These are phyloP conservation scores for Glebionis coronaria DNA, from an alignment of 129 eudicot genomes.

Conservation along the genomic window DNA sequence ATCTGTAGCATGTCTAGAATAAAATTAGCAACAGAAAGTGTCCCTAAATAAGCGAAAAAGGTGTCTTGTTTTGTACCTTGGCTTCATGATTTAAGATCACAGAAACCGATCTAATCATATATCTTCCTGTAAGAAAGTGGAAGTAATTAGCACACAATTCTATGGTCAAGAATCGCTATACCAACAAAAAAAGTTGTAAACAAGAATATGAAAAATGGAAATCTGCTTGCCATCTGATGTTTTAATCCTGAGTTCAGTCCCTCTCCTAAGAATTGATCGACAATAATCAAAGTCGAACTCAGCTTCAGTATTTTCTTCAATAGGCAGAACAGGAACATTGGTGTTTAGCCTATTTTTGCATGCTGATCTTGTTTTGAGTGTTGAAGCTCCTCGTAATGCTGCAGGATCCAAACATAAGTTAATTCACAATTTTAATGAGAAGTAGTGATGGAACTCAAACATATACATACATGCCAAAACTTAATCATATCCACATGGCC, in stretches of 20 bases:
- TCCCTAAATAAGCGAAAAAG: too few species aligned
- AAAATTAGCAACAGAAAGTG: too few species aligned
- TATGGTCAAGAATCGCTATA: background rate
- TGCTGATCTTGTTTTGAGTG: conserved; percentile 67
- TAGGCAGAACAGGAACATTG: conserved; percentile 61
- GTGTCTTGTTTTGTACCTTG: conserved; percentile 42
- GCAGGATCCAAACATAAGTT: conserved; percentile 1
- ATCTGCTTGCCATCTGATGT: conserved; percentile 56
- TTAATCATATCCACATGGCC: too few species aligned
- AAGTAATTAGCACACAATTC: background rate
- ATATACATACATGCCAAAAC: too few species aligned
- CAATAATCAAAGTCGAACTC: conserved; percentile 59
- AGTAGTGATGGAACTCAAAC: too few species aligned
- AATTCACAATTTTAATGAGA: too few species aligned
- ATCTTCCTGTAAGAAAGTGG: conserved; percentile 52
- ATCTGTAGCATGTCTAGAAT: background rate
- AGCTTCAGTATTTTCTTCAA: conserved; percentile 47
- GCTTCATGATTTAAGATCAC: conserved; percentile 58
- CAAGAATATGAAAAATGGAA: conserved; percentile 1
- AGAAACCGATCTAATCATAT: conserved; percentile 56
- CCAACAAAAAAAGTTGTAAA: background rate
- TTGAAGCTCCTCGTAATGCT: conserved; percentile 87
- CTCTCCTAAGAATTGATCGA: conserved; percentile 55
- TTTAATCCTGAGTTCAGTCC: conserved; percentile 52
- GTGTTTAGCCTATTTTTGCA: conserved; percentile 60